Evolutionary conservation across 345 rosid species (phyloP).

Genomic region (Citrus inodora): DNA sequence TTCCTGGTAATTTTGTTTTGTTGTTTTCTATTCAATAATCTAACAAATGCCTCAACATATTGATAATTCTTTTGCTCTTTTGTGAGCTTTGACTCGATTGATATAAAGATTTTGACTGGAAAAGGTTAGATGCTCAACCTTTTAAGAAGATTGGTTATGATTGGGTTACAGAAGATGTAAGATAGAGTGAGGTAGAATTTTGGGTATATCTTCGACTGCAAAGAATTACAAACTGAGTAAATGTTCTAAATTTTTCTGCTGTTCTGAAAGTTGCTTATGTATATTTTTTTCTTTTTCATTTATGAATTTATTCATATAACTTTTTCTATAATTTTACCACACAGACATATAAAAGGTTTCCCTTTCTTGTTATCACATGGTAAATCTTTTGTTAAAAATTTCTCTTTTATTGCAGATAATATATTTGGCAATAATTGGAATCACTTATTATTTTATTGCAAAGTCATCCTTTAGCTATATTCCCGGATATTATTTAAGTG

Average conservation of each 20-base stretch:
- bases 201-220: neutral
- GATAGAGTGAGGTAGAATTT: neutral
- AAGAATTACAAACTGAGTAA: neutral
- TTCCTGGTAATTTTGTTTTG: neutral
- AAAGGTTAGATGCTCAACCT: neutral
- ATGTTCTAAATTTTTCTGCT: neutral
- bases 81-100: neutral
- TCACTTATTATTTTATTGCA: constrained; percentile 53
- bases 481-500: constrained; percentile 86
- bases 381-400: neutral
- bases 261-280: neutral
- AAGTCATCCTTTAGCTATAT: constrained; percentile 66
- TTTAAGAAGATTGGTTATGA: neutral
- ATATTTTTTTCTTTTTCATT: neutral
- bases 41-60: neutral
- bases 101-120: neutral
- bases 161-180: neutral
- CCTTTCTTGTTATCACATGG: neutral
- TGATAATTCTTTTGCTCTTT: neutral
- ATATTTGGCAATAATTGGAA: constrained; percentile 72
- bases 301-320: neutral
- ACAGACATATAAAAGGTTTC: neutral
- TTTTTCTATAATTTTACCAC: neutral
- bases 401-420: constrained; percentile 45
- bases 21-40: neutral